Conservation (phyloP, 1,139 yeast species). For the Geotrichum candidum region DNA sequence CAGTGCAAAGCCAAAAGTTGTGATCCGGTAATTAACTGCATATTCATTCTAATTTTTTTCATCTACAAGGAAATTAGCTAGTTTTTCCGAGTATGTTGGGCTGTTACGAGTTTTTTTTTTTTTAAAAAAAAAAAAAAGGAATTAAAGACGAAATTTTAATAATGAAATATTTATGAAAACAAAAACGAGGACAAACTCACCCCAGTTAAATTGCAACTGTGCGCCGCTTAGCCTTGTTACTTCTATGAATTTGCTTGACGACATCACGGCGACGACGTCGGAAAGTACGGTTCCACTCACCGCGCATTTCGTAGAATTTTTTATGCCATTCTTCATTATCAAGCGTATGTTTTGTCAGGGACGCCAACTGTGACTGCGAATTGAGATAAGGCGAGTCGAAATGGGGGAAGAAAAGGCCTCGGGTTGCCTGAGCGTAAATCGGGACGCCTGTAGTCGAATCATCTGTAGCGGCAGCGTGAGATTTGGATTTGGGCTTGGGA, state of each 20-base stretch:
- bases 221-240: slow-evolving; percentile 19
- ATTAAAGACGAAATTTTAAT: neutral
- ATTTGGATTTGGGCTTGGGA: slow-evolving; percentile 5
- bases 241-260: slow-evolving; percentile 50
- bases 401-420: slow-evolving; percentile 77
- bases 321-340: slow-evolving; percentile 55
- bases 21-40: slow-evolving; percentile 7
- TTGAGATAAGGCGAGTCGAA: slow-evolving; percentile 76
- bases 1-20: slow-evolving; percentile 14
- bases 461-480: neutral
- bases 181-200: neutral
- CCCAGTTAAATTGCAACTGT: slow-evolving; percentile 8
- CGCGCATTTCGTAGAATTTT: slow-evolving; percentile 80
- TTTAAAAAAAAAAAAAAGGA: neutral
- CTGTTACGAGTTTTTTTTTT: neutral
- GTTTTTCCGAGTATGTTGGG: too few relatives aligned
- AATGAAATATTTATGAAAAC: neutral
- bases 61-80: neutral
- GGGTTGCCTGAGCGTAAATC: slow-evolving; percentile 20
- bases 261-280: slow-evolving; percentile 73
- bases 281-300: slow-evolving; percentile 70
- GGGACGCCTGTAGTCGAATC: neutral
- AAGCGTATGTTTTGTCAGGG: slow-evolving; percentile 36
- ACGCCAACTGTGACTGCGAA: slow-evolving; percentile 74
- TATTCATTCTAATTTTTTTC: neutral